A percentile compares a stretch with the other conserved stretches of the same genome.
Evolutionary conservation across 306 rosid genomes (phyloP).

Genomic region (Lupinus albus): DNA sequence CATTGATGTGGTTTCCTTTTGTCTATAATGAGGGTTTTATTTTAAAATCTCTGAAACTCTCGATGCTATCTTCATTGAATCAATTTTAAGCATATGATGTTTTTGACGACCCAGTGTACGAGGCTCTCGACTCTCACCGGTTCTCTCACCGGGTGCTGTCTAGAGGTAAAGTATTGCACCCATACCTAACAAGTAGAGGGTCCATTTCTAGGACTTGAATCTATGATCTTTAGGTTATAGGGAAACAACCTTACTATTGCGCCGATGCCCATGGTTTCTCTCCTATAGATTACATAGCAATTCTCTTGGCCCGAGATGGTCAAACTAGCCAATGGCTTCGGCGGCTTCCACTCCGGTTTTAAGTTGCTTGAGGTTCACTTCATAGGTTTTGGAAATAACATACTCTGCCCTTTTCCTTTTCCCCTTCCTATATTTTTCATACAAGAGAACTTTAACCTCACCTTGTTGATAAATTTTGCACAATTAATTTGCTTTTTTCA

Average conservation of each 20-base stretch:
- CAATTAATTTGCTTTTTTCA: neutral
- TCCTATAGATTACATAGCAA: neutral
- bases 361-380: constrained; percentile 15
- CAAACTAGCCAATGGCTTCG: too few relatives aligned
- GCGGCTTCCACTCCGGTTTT: neutral
- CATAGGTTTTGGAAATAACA: neutral
- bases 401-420: neutral
- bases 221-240: too few relatives aligned
- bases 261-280: neutral
- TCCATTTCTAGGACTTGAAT: too few relatives aligned
- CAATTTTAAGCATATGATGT: neutral
- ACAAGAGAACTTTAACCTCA: neutral
- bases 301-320: too few relatives aligned
- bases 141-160: too few relatives aligned
- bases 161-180: too few relatives aligned
- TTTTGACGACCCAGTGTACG: too few relatives aligned
- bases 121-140: too few relatives aligned
- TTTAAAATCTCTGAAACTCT: constrained; percentile 10
- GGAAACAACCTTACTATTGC: too few relatives aligned
- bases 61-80: neutral
- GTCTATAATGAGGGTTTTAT: neutral
- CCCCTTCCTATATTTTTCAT: neutral
- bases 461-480: neutral
- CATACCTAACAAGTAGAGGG: too few relatives aligned
- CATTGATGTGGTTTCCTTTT: constrained; percentile 8